Conservation (phyloP, 768 basidiomycete species). For the Cystobasidium ongulense region DNA sequence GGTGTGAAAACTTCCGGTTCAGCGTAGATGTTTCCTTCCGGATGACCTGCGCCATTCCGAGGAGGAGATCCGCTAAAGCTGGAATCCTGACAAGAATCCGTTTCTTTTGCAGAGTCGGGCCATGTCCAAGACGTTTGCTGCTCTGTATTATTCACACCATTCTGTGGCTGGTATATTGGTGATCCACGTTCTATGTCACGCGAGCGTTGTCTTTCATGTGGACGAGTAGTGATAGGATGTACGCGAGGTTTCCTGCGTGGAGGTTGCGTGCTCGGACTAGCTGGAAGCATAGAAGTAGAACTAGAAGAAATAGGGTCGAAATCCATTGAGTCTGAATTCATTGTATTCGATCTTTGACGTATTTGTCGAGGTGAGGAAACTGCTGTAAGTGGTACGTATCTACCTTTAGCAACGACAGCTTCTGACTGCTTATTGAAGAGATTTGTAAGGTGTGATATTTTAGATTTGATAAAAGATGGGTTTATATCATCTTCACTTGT, state of each 20-base stretch:
- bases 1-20: background rate
- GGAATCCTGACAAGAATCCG: background rate
- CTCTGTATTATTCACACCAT: background rate
- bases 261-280: background rate
- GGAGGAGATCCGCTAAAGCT: background rate
- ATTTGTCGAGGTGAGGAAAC: background rate
- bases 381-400: background rate
- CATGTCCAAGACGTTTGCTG: background rate
- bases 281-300: background rate
- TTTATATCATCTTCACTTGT: background rate
- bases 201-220: constrained; percentile 21
- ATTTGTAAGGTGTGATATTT: background rate
- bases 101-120: background rate
- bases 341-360: background rate
- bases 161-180: background rate
- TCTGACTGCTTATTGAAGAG: background rate
- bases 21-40: background rate
- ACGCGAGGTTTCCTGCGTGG: background rate
- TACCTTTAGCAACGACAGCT: background rate
- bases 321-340: background rate
- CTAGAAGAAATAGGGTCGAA: background rate
- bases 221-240: constrained; percentile 9
- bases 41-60: too few species aligned
- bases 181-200: constrained; percentile 22
- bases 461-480: background rate